Conservation (phyloP, 2,329 filamentous ascomycete species). For the Catunica adiposa region DNA sequence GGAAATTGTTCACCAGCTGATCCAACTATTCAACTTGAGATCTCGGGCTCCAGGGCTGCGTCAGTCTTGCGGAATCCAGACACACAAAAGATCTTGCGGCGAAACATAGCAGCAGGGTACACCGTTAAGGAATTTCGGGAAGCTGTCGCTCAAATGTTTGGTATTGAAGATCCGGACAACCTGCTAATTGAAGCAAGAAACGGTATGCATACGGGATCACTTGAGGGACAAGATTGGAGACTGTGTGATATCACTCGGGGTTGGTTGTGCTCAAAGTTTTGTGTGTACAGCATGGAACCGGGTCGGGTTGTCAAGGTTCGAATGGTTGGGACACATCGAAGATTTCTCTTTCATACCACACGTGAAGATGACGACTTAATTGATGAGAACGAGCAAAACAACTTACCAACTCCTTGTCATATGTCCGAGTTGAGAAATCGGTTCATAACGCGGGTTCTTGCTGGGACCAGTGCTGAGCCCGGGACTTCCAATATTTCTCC, state of each 20-base stretch:
- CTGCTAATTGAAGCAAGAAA: constrained; percentile 11
- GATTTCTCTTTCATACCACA: constrained; percentile 11
- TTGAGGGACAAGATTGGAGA: constrained; percentile 12
- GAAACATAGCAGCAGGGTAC: neutral
- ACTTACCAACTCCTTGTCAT: neutral
- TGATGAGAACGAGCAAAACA: constrained; percentile 5
- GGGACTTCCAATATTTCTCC: neutral
- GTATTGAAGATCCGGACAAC: constrained; percentile 9
- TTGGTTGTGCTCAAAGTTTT: constrained; percentile 13
- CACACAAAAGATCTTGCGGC: neutral
- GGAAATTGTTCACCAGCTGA: neutral
- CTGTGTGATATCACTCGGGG: constrained; percentile 6
- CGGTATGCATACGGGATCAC: constrained; percentile 9
- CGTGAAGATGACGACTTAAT: constrained; percentile 7
- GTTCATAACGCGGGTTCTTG: constrained; percentile 1
- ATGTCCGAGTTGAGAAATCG: neutral
- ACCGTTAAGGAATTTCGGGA: constrained; percentile 7
- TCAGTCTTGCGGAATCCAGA: neutral
- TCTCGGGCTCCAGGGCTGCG: neutral
- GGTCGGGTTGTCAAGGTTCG: constrained; percentile 6
- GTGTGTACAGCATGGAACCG: constrained; percentile 1
- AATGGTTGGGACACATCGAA: constrained; percentile 1
- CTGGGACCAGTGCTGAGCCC: neutral
- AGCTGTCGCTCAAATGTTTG: constrained; percentile 1
- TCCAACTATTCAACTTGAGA: neutral